Percentiles rank a stretch among this genome's conserved stretches.
Evolutionary conservation across 352 stramenopile genomes (phyloP).

Genomic region (Globisporangium paroecandrum): DNA sequence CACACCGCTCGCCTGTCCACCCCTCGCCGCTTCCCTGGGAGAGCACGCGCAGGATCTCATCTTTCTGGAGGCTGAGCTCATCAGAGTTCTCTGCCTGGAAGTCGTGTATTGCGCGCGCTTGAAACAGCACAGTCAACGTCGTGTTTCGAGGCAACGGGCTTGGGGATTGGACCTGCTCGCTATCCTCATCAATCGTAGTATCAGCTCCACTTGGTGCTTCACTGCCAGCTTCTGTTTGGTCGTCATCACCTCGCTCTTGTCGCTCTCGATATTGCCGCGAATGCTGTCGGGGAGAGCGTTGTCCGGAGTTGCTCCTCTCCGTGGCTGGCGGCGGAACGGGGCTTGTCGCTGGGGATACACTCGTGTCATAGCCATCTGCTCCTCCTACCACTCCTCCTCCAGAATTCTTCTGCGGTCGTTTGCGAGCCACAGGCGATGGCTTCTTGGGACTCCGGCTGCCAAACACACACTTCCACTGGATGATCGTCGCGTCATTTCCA

Average conservation of each 20-base stretch:
- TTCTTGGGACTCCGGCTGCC: slow-evolving; percentile 7
- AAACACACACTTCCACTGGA: slow-evolving; percentile 46
- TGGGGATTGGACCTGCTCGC: not conserved
- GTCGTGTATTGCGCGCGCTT: slow-evolving; percentile 32
- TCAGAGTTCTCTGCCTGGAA: slow-evolving; percentile 43
- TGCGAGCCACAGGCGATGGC: slow-evolving; percentile 7
- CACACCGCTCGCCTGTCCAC: slow-evolving; percentile 62
- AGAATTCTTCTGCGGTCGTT: slow-evolving; percentile 5
- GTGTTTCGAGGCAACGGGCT: not conserved
- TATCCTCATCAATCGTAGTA: not conserved
- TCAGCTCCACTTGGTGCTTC: not conserved
- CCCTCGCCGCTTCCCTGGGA: slow-evolving; percentile 46
- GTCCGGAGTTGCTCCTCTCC: slow-evolving; percentile 18
- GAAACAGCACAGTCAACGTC: slow-evolving; percentile 9
- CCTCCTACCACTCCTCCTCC: not conserved
- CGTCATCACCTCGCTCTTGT: slow-evolving; percentile 10
- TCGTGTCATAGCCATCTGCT: not conserved
- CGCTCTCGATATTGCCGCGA: slow-evolving; percentile 37
- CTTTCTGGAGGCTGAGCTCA: slow-evolving; percentile 44
- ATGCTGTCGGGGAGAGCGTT: slow-evolving; percentile 28
- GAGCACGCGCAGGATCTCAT: slow-evolving; percentile 56
- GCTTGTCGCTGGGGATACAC: slow-evolving; percentile 4
- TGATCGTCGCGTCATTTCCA: slow-evolving; percentile 52
- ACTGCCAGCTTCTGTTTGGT: not conserved
- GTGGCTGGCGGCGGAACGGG: slow-evolving; percentile 14